A percentile compares a stretch with the other conserved stretches of the same genome.
Evolutionary conservation across 1,139 yeast species (phyloP).

Genomic region (Zygosaccharomyces sapae): DNA sequence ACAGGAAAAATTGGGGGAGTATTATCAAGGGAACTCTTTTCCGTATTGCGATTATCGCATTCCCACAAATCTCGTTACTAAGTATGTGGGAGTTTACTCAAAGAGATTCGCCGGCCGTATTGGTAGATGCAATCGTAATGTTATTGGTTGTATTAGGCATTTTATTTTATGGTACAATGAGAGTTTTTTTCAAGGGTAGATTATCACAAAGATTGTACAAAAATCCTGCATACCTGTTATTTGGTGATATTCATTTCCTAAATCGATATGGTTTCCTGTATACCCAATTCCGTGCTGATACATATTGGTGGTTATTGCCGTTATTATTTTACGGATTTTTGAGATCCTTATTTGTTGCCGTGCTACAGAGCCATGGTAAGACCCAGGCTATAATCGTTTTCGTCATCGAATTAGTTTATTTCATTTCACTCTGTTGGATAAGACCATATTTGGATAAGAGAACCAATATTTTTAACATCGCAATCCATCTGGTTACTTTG

Average conservation of each 20-base stretch:
- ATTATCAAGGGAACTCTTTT: conserved; percentile 85
- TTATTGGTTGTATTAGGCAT: conserved; percentile 55
- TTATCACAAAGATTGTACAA: conserved; percentile 68
- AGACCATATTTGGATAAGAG: conserved; percentile 94
- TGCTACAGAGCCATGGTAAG: conserved; percentile 74
- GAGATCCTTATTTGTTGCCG: conserved; percentile 81
- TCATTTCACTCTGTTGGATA: conserved; percentile 57
- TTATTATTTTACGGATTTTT: conserved; percentile 61
- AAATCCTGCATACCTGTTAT: conserved; percentile 88
- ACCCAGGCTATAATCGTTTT: conserved; percentile 76
- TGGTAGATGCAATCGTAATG: conserved; percentile 72
- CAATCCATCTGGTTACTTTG: conserved; percentile 73
- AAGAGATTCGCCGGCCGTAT: conserved; percentile 77
- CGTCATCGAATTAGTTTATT: conserved; percentile 65
- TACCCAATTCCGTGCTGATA: conserved; percentile 84
- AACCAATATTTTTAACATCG: conserved; percentile 86
- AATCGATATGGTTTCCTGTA: conserved; percentile 90
- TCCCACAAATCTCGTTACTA: conserved; percentile 78
- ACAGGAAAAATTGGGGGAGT: conserved; percentile 73
- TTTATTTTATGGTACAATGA: conserved; percentile 65
- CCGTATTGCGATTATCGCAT: conserved; percentile 73
- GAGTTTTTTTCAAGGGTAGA: conserved; percentile 69
- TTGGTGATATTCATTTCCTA: conserved; percentile 75
- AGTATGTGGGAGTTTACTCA: conserved; percentile 87
- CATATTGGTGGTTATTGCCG: conserved; percentile 74